Evolutionary conservation across 2,329 filamentous ascomycete species (phyloP).

Genomic region (Aspergillus phoenicis): DNA sequence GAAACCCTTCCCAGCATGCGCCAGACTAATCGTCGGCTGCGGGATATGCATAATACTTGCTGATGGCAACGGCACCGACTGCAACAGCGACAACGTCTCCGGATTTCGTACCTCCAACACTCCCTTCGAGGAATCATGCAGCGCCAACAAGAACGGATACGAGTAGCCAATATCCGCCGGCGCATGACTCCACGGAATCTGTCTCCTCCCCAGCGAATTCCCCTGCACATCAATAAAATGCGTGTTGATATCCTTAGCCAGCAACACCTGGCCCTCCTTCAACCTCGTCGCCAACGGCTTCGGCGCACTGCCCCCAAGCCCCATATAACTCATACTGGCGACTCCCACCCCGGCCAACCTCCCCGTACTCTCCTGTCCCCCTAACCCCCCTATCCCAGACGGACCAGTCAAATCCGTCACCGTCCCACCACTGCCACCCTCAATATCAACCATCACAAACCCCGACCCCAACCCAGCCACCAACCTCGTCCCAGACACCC

Average conservation of each 20-base stretch:
- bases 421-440: slow-evolving; percentile 67
- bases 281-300: slow-evolving; percentile 85
- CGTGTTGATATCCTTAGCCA: slow-evolving; percentile 98
- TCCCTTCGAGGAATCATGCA: slow-evolving; percentile 82
- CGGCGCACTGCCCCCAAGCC: slow-evolving; percentile 86
- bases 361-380: slow-evolving; percentile 62
- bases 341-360: slow-evolving; percentile 82
- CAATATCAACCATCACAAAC: slow-evolving; percentile 85
- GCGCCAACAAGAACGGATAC: slow-evolving; percentile 88
- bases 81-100: slow-evolving; percentile 83
- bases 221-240: slow-evolving; percentile 85
- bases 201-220: slow-evolving; percentile 76
- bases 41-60: slow-evolving; percentile 87
- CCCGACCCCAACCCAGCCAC: slow-evolving; percentile 89
- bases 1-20: slow-evolving; percentile 94
- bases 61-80: slow-evolving; percentile 78
- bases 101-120: slow-evolving; percentile 89
- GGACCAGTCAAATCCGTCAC: slow-evolving; percentile 79
- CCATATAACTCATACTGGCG: slow-evolving; percentile 95
- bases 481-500: slow-evolving; percentile 83
- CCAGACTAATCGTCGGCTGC: slow-evolving; percentile 88
- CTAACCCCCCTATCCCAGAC: slow-evolving; percentile 67
- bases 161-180: slow-evolving; percentile 94
- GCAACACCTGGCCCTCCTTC: slow-evolving; percentile 77
- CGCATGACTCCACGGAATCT: slow-evolving; percentile 88